Base-by-base conservation (phyloP, 805 yeast genomes). In the Peterozyma xylosa region DNA sequence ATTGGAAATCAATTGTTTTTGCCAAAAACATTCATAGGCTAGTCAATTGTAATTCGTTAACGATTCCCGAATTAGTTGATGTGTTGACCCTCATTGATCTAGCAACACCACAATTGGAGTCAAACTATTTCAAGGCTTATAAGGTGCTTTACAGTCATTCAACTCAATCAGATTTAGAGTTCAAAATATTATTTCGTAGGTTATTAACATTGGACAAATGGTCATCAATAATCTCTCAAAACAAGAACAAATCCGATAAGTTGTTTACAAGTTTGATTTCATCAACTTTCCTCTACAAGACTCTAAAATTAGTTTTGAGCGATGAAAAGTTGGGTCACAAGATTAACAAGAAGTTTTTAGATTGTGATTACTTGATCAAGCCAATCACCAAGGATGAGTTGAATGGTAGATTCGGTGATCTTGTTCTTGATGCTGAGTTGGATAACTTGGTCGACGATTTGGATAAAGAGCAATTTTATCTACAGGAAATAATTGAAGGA, bases 151-250 rank as follows among this genome's bases (percentile, higher is more conserved):
- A 76, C 7, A 57, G 55, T 57, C 9, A 51, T 53, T 21, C 53
- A 52, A 9, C 45, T 54, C 7, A 46, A 53, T 13, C 43, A 50
- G 11, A 62, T 63, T 41, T 71, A 67, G 46, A 49, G 46, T 2
- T 56, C 62, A 18, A 61, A 60, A 38, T 45, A 49, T 29, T 81
- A 0, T 84, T 90, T 88, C 68, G 75, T 50, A 66, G 89, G 48
- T 66, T 82, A 38, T 59, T 85, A 17, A 60, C 65, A 39, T 59
- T 52, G 48, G 84, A 82, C 49, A 68, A 76, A 49, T 78, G 86
- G 82, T 48, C 56, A 6, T 54, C 58, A 15, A 58, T 76, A 11
- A 56, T 60, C 5, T 47, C 58, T 32, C 54, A 64, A 5, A 61
- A 67, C 43, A 60, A 58, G 40, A 21, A 21, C 27, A 62, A 68